Conservation (phyloP, 768 basidiomycete species). For the Megacollybia marginata region DNA sequence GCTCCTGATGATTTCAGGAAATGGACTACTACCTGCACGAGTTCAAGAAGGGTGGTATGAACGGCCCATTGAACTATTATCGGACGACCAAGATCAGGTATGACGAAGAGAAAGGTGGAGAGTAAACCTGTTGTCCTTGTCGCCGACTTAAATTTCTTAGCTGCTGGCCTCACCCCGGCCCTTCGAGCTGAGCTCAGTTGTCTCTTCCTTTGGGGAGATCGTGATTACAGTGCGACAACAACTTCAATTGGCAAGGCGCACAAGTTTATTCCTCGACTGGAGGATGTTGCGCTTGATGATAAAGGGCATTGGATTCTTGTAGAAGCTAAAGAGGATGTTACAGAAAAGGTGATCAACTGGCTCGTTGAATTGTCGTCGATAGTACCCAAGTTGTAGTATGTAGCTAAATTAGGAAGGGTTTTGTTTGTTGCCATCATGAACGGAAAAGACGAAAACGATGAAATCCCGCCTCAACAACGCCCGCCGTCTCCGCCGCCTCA, state of each 20-base stretch:
- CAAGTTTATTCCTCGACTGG: conserved; percentile 43
- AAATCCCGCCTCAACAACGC: conserved; percentile 45
- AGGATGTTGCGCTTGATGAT: conserved; percentile 45
- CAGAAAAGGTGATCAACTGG: conserved; percentile 40
- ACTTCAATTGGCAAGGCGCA: conserved; percentile 32
- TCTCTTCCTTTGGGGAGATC: conserved; percentile 53
- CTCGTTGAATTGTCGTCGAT: conserved; percentile 14
- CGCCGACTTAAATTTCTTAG: conserved; percentile 18
- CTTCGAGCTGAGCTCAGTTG: conserved; percentile 46
- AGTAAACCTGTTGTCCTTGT: not conserved
- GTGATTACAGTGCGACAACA: conserved; percentile 41
- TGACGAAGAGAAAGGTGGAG: conserved; percentile 53
- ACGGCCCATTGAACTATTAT: conserved; percentile 74
- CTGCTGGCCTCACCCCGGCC: conserved; percentile 33
- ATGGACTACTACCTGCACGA: conserved; percentile 41
- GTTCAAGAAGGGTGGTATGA: conserved; percentile 45
- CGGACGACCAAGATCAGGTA: conserved; percentile 52
- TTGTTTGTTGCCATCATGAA: conserved; percentile 1
- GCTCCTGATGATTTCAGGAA: conserved; percentile 35
- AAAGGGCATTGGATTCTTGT: conserved; percentile 67
- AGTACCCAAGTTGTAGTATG: too few species aligned
- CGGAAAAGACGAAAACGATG: conserved; percentile 50
- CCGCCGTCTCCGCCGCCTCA: conserved; percentile 70
- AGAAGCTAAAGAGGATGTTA: conserved; percentile 50
- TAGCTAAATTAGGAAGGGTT: too few species aligned